Evolutionary conservation across 2,329 filamentous ascomycete genomes (phyloP).

Genomic region (Botrytis fragariae): DNA sequence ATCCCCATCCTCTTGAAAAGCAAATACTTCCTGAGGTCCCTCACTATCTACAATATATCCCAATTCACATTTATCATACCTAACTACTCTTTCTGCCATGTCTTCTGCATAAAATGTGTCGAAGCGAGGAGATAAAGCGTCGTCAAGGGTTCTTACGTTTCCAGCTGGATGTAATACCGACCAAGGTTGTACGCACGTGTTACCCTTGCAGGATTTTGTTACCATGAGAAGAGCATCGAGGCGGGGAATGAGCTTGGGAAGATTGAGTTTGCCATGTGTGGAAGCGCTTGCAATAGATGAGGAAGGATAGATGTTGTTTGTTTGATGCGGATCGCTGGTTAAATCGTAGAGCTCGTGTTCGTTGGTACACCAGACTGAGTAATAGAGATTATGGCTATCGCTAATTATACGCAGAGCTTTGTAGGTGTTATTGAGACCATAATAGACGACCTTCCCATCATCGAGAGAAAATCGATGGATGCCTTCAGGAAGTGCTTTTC

Average conservation of each 20-base stretch:
- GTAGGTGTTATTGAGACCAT: constrained; percentile 47
- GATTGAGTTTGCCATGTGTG: constrained; percentile 27
- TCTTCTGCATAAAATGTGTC: constrained; percentile 52
- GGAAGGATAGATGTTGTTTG: constrained; percentile 45
- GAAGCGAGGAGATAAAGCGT: constrained; percentile 49
- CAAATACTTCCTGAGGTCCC: constrained; percentile 38
- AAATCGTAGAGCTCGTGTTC: constrained; percentile 66
- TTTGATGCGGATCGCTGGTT: constrained; percentile 52
- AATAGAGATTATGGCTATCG: constrained; percentile 57
- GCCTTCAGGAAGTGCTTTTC: constrained; percentile 35
- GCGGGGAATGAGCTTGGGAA: constrained; percentile 38
- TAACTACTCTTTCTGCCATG: constrained; percentile 46
- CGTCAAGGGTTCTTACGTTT: constrained; percentile 49
- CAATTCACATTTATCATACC: constrained; percentile 52
- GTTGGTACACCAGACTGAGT: constrained; percentile 67
- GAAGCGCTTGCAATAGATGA: constrained; percentile 18
- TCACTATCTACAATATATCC: constrained; percentile 58
- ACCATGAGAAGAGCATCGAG: constrained; percentile 59
- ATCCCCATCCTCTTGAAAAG: constrained; percentile 9
- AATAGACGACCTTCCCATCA: constrained; percentile 31
- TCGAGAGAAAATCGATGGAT: constrained; percentile 31
- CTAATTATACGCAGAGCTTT: constrained; percentile 47
- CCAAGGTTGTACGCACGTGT: constrained; percentile 56
- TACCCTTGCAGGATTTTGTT: constrained; percentile 58
- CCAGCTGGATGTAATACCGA: constrained; percentile 51